Evolutionary conservation across 176 grass and related monocot species (phyloP).

Genomic region (Miscanthus lutarioriparius): DNA sequence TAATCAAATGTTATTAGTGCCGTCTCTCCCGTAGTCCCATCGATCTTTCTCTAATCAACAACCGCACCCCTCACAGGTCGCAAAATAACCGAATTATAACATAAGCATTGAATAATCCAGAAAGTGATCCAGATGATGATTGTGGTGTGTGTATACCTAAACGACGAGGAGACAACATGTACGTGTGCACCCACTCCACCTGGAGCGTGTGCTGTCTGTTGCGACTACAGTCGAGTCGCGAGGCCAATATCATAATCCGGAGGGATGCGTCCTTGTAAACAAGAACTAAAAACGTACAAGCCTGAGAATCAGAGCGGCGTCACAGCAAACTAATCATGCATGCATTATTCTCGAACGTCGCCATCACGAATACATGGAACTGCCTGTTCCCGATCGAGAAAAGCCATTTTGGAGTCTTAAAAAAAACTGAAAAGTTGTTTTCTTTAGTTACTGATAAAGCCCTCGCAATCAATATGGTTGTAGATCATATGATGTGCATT

Average conservation of each 20-base stretch:
- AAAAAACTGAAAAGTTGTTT: not conserved
- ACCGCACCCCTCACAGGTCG: not conserved
- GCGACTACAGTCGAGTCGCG: slow-evolving; percentile 1
- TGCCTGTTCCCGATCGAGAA: slow-evolving; percentile 14
- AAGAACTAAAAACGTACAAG: slow-evolving; percentile 6
- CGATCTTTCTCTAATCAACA: no score
- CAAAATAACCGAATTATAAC: not conserved
- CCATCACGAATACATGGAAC: not conserved
- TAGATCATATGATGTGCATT: no score
- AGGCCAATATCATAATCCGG: slow-evolving; percentile 4
- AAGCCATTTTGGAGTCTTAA: not conserved
- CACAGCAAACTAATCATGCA: slow-evolving; percentile 8
- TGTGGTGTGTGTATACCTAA: slow-evolving; percentile 16
- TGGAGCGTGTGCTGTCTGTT: slow-evolving; percentile 32
- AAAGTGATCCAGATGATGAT: not conserved
- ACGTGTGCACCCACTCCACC: slow-evolving; percentile 41
- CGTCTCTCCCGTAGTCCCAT: not conserved
- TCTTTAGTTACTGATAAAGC: not conserved
- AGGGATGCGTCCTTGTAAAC: not conserved
- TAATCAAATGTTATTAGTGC: not conserved
- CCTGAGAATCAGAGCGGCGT: slow-evolving; percentile 25
- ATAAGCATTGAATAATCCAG: not conserved
- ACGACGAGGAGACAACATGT: slow-evolving; percentile 24
- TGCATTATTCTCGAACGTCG: not conserved
- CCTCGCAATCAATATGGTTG: no score